These are phyloP conservation scores for Bipolaris gigantea DNA, from an alignment of 2,329 filamentous ascomycete genomes.

Conservation along the genomic window DNA sequence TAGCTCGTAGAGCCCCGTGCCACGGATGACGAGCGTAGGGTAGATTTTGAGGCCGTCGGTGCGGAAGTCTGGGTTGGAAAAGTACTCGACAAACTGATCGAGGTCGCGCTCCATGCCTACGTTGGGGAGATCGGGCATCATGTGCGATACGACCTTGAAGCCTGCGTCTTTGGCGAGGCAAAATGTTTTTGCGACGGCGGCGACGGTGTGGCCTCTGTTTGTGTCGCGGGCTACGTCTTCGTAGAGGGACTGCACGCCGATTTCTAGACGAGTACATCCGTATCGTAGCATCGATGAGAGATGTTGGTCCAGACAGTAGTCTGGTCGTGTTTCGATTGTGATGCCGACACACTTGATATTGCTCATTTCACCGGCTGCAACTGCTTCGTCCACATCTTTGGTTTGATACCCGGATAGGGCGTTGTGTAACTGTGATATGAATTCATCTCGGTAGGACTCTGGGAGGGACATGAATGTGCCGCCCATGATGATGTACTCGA, in stretches of 20 bases:
- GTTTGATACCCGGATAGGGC: constrained; percentile 95
- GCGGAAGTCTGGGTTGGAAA: constrained; percentile 92
- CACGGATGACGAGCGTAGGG: constrained; percentile 93
- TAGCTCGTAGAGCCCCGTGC: constrained; percentile 93
- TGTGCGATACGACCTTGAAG: constrained; percentile 98
- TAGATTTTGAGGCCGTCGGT: constrained; percentile 99
- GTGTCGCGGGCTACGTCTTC: constrained; percentile 98
- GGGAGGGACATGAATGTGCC: constrained; percentile 98
- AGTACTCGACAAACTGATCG: constrained; percentile 96
- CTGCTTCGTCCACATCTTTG: constrained; percentile 90
- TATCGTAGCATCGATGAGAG: constrained; percentile 96
- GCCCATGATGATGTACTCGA: constrained; percentile 99
- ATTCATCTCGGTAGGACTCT: constrained; percentile 85
- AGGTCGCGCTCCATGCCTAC: constrained; percentile 98
- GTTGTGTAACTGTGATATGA: constrained; percentile 95
- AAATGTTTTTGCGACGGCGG: constrained; percentile 93
- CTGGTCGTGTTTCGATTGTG: constrained; percentile 94
- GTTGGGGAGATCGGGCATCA: constrained; percentile 99
- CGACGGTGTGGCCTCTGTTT: constrained; percentile 94
- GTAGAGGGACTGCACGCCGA: constrained; percentile 95
- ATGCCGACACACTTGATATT: constrained; percentile 98
- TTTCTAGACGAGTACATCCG: constrained; percentile 89
- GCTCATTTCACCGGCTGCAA: constrained; percentile 92
- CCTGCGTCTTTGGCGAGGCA: constrained; percentile 96
- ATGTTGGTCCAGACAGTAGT: constrained; percentile 96